Conservation (phyloP, 2,329 filamentous ascomycete genomes). For the Ophiocordyceps sinensis region DNA sequence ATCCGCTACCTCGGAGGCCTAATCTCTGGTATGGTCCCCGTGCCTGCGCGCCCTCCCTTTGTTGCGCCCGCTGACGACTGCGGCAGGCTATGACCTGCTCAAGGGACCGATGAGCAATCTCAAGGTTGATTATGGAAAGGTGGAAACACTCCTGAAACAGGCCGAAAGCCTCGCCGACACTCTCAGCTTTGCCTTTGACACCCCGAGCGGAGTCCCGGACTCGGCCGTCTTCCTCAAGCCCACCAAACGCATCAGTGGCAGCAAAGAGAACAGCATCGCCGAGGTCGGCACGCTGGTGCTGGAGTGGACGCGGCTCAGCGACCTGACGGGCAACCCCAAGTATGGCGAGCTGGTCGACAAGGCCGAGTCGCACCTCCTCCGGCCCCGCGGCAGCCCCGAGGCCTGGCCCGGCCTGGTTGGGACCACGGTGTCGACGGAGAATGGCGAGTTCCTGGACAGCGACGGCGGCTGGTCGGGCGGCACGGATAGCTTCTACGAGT, state of each 20-base stretch:
- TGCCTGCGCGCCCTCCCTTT: neutral
- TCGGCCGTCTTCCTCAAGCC: constrained; percentile 51
- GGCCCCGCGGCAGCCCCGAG: constrained; percentile 43
- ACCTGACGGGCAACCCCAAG: constrained; percentile 51
- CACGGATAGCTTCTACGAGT: constrained; percentile 75
- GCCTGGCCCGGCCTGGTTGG: constrained; percentile 69
- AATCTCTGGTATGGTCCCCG: constrained; percentile 44
- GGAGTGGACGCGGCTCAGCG: constrained; percentile 72
- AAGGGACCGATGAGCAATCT: constrained; percentile 46
- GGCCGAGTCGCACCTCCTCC: constrained; percentile 55
- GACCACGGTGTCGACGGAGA: constrained; percentile 45
- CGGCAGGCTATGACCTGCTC: constrained; percentile 52
- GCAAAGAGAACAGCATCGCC: constrained; percentile 54
- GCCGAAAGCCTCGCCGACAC: constrained; percentile 55
- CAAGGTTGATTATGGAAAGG: constrained; percentile 25
- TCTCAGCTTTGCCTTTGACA: constrained; percentile 66
- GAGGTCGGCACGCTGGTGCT: constrained; percentile 65
- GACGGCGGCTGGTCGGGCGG: constrained; percentile 64
- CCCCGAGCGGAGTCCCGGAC: constrained; percentile 57
- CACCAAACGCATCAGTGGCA: constrained; percentile 29
- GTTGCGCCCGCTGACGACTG: neutral
- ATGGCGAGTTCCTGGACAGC: constrained; percentile 52
- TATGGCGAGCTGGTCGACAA: constrained; percentile 55
- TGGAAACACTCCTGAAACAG: constrained; percentile 50
- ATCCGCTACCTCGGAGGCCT: constrained; percentile 78